phyloP scores from a whole-genome alignment of 108 stramenopile species.

The Pseudonitzschia multistriata region DNA sequence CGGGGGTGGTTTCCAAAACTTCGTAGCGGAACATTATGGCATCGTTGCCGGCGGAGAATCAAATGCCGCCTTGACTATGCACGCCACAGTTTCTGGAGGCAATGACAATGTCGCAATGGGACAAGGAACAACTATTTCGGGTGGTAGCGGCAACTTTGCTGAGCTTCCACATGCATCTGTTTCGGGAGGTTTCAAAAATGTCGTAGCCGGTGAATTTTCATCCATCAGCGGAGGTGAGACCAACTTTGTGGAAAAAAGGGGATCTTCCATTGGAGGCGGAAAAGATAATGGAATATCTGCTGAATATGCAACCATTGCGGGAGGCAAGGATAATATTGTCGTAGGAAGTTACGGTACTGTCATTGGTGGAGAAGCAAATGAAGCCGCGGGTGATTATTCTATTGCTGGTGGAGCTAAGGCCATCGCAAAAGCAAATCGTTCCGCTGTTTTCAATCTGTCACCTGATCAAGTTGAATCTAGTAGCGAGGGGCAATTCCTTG shows the following conservation, averaged over 20 bases:
- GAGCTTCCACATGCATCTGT: neutral
- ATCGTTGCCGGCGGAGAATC: neutral
- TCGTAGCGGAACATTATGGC: neutral
- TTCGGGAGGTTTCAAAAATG: constrained; percentile 1
- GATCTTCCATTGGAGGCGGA: constrained; percentile 1
- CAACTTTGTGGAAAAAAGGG: neutral
- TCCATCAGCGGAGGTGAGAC: neutral
- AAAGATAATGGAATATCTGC: neutral
- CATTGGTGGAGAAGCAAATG: neutral
- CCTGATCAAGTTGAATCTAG: neutral
- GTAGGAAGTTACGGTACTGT: neutral
- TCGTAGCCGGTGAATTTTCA: neutral
- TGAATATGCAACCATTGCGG: neutral
- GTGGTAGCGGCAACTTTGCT: neutral
- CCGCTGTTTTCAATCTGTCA: neutral
- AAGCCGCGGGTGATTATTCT: constrained; percentile 1
- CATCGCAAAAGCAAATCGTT: neutral
- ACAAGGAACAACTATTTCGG: neutral
- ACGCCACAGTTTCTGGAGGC: neutral
- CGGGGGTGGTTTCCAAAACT: neutral
- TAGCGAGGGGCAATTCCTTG: neutral
- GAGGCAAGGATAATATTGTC: neutral
- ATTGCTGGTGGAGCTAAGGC: neutral
- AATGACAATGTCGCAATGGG: neutral
- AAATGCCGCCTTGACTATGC: neutral